Evolutionary conservation across 2,329 filamentous ascomycete species (phyloP).

Genomic region (Colletotrichum lindemuthianum): DNA sequence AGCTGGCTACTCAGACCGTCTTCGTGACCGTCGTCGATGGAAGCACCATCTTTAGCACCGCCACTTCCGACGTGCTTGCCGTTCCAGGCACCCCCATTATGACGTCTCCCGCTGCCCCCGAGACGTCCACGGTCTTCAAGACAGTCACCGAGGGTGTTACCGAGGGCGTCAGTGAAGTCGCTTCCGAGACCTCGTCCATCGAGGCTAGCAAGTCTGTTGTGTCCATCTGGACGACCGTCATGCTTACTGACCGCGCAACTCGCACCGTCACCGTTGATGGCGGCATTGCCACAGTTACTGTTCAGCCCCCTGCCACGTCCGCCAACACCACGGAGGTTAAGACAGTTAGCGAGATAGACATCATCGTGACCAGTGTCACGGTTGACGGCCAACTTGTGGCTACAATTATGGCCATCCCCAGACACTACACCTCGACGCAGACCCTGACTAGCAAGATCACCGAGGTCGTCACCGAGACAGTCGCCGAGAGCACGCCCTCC

Average conservation of each 20-base stretch:
- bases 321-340: conserved; percentile 35
- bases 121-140: conserved; percentile 18
- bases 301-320: conserved; percentile 12
- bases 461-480: conserved; percentile 42
- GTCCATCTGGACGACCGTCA: conserved; percentile 31
- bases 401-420: too few relatives aligned
- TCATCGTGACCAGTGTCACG: conserved; percentile 8
- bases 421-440: too few relatives aligned
- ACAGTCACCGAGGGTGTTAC: conserved; percentile 20
- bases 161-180: conserved; percentile 7
- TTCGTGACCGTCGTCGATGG: conserved; percentile 25
- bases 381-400: too few relatives aligned
- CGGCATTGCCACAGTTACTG: conserved; percentile 19
- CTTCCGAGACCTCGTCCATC: conserved; percentile 3
- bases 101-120: not conserved
- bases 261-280: conserved; percentile 26
- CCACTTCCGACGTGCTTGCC: conserved; percentile 21
- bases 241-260: conserved; percentile 30
- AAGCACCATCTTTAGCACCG: conserved; percentile 27
- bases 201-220: conserved; percentile 6
- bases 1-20: conserved; percentile 27
- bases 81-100: conserved; percentile 4
- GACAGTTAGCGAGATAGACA: conserved; percentile 40
- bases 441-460: conserved; percentile 36
- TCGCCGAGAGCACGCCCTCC: conserved; percentile 34